Base-by-base conservation (phyloP, 306 rosid species). In the Citrullus colocynthis region DNA sequence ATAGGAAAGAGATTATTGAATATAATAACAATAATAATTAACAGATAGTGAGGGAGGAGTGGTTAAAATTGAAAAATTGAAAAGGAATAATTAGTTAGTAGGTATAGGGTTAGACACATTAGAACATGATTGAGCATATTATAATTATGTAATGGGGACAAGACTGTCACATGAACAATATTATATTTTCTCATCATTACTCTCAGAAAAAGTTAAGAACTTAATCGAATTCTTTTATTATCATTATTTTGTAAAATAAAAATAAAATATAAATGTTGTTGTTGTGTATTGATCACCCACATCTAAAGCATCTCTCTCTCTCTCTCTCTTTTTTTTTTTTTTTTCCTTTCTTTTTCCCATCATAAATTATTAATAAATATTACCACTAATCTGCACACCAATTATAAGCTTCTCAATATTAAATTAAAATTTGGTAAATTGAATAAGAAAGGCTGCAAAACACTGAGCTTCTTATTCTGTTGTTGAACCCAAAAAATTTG, bases 241-340 rank as follows among this genome's bases (percentile, higher is more conserved):
- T 73, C 41, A 81, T 82, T 42, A 5, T 20, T 42, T 62, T 62
- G 6, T 48, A 48, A 48, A 9, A 48, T 48, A 13, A 4, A 48
- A 10, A 62, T 30, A 30, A 4, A 21, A 28, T 6, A 71, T 11
- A 69, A 41, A n/a, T 69, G 84, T 81, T 80, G 85, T 80, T 88
- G 88, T 83, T 83, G 83, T 81, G 74, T 84, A 52, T 72, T 72
- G 56, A 77, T 86, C 90, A 78, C 86, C 89, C 89, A 84, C 92
- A 81, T 79, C 89, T 88, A 86, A 85, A 90, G 96, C 91, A 93
- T 91, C 93, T 85, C 87, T 89, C 16, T 36, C 93, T 85, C 87
- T 89, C 16, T 36, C 9, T 56, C 8, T n/a, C 4, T 12, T 56
- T 65, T 17, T 37, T n/a, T 1, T 52, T 32, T 49, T 79, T 81